Evolutionary conservation across 192 early-diverging fungal species (phyloP), one percentile per base, ranked within the genome.

Genomic region (Funneliformis mosseae): DNA sequence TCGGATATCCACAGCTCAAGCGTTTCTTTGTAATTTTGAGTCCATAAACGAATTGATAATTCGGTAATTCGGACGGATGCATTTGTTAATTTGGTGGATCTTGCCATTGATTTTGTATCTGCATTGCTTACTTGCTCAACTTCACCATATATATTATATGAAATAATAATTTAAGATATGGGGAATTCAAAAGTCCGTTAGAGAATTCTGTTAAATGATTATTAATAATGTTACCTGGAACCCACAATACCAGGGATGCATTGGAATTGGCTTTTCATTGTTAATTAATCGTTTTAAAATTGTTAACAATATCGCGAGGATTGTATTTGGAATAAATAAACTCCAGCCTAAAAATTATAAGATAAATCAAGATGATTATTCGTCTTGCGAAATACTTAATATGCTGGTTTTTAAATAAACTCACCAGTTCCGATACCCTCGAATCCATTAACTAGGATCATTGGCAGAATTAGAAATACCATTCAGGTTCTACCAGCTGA

Each of bases 401-500:
- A 12, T 12, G 27, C 11, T 64, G 23, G 12, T 9, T 28, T 3
- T 55, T 1, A 55, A 55, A 55, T 64, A 64, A 16, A 71, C 78
- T 81, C 73, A 90, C 93, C 97, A 14, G 98, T 99, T 46, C 98
- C 98, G 81, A 99, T 99, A 45, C 97, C 97, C 33, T 33, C 3
- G n/a, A 0, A 2, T 33, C 97, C 97, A 82, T 98, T 99, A 11
- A 99, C 89, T 25, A 99, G 84, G 1, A 98, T 89, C 95, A 98
- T 96, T 2, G 98, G 97, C 2, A 98, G 78, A n/a, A 99, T 92
- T 0, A 96, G 98, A 97, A 83, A 83, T 95, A 97, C 87, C 96
- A 99, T 78, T 94, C 90, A n/a, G 98, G 97, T 87, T 99, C 98
- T 43, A 99, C 95, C 42, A 83, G 82, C 76, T 94, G 91, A 33